Conservation (phyloP, 768 basidiomycete genomes). For the Mycena kentingensis region DNA sequence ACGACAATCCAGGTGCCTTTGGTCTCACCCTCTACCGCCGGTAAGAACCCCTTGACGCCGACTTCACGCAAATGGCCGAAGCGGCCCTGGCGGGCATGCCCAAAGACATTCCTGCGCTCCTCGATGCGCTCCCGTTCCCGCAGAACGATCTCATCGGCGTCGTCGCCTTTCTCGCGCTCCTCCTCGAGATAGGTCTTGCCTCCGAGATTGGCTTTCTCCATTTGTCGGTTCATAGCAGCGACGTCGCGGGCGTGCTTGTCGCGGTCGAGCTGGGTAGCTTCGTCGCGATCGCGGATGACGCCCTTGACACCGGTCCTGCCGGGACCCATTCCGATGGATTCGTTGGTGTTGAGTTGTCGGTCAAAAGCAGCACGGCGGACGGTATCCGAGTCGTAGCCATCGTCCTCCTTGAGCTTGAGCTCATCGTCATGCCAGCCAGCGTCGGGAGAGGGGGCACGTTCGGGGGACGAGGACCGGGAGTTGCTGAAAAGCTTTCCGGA, state of each 20-base stretch:
- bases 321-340: constrained; percentile 82
- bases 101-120: constrained; percentile 46
- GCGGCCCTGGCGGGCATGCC: constrained; percentile 50
- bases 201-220: constrained; percentile 67
- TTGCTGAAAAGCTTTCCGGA: constrained; percentile 74
- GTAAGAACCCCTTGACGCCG: constrained; percentile 68
- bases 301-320: constrained; percentile 89
- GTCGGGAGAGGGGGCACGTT: constrained; percentile 62
- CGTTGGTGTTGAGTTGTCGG: constrained; percentile 37
- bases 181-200: constrained; percentile 80
- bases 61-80: constrained; percentile 86
- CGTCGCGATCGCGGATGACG: constrained; percentile 79
- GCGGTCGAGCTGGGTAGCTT: constrained; percentile 60
- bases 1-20: constrained; percentile 78
- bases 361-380: constrained; percentile 36
- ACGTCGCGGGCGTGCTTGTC: constrained; percentile 54
- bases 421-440: constrained; percentile 59
- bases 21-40: constrained; percentile 74
- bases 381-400: constrained; percentile 48
- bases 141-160: constrained; percentile 46
- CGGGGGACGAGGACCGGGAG: constrained; percentile 61
- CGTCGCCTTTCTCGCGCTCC: constrained; percentile 61
- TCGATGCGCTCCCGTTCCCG: constrained; percentile 42
- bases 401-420: constrained; percentile 40
- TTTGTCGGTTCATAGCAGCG: constrained; percentile 50